Evolutionary conservation across 2,329 filamentous ascomycete species (phyloP).

Genomic region (Tolypocladium guangdongense): DNA sequence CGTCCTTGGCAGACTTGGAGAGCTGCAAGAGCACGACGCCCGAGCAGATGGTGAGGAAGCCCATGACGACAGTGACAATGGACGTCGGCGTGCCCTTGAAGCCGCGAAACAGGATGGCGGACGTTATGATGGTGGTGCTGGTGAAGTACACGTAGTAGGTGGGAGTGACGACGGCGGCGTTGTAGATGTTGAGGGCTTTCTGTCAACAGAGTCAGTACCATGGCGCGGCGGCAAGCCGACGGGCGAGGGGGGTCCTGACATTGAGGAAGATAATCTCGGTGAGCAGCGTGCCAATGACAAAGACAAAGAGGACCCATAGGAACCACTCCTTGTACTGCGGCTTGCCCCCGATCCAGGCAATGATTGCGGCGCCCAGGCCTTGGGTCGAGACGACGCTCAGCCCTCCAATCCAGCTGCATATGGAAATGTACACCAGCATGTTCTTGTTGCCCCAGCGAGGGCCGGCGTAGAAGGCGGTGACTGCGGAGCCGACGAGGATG

Average conservation of each 20-base stretch:
- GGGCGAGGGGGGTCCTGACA: slow-evolving; percentile 40
- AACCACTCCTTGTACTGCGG: slow-evolving; percentile 98
- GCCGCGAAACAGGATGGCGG: slow-evolving; percentile 81
- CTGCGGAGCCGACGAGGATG: slow-evolving; percentile 59
- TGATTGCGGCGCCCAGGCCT: slow-evolving; percentile 80
- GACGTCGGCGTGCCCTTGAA: slow-evolving; percentile 77
- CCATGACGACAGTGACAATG: slow-evolving; percentile 83
- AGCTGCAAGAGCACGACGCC: slow-evolving; percentile 88
- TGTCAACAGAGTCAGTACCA: slow-evolving; percentile 23
- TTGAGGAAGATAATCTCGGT: slow-evolving; percentile 95
- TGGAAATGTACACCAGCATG: slow-evolving; percentile 94
- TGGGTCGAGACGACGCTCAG: slow-evolving; percentile 92
- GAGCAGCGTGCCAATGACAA: slow-evolving; percentile 78
- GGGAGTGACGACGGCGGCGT: slow-evolving; percentile 90
- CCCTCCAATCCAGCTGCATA: slow-evolving; percentile 90
- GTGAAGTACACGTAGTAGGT: slow-evolving; percentile 99
- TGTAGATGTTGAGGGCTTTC: slow-evolving; percentile 98
- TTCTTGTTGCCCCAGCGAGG: slow-evolving; percentile 90
- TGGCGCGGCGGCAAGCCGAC: too few relatives aligned
- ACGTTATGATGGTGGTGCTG: slow-evolving; percentile 87
- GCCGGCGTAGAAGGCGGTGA: slow-evolving; percentile 69
- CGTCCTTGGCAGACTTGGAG: slow-evolving; percentile 97
- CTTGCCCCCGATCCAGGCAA: slow-evolving; percentile 71
- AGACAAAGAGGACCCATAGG: slow-evolving; percentile 80
- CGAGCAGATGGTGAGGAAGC: slow-evolving; percentile 87